Evolutionary conservation across 2,329 filamentous ascomycete genomes (phyloP).

Genomic region (Tympanopsis confertula): DNA sequence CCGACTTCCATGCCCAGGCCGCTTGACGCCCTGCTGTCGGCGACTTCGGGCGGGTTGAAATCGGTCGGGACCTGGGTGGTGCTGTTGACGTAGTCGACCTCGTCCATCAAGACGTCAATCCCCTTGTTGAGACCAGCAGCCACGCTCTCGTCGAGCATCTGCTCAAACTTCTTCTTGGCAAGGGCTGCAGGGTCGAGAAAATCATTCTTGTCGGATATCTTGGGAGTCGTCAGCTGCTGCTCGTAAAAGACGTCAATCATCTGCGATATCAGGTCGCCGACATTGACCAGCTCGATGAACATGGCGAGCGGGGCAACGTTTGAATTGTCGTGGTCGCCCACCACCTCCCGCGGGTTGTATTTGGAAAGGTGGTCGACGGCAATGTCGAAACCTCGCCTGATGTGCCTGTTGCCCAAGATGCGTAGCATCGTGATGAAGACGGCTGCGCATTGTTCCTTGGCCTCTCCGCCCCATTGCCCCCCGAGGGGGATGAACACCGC

Average conservation of each 20-base stretch:
- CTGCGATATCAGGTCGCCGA: slow-evolving; percentile 92
- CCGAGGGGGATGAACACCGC: slow-evolving; percentile 72
- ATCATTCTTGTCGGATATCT: slow-evolving; percentile 82
- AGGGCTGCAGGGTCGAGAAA: slow-evolving; percentile 85
- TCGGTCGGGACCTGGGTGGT: slow-evolving; percentile 78
- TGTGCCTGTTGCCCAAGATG: slow-evolving; percentile 73
- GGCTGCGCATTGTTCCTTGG: slow-evolving; percentile 74
- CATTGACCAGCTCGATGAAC: slow-evolving; percentile 94
- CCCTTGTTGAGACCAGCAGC: slow-evolving; percentile 93
- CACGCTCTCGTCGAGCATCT: slow-evolving; percentile 94
- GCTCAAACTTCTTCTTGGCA: slow-evolving; percentile 96
- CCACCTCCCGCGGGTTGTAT: slow-evolving; percentile 80
- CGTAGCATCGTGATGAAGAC: slow-evolving; percentile 80
- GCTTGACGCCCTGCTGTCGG: slow-evolving; percentile 12
- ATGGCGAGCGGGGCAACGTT: slow-evolving; percentile 86
- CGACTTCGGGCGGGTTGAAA: slow-evolving; percentile 63
- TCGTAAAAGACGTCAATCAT: slow-evolving; percentile 99
- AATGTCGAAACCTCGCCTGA: slow-evolving; percentile 87
- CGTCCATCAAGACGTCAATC: slow-evolving; percentile 95
- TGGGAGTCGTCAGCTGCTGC: slow-evolving; percentile 75
- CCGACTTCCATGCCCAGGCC: slow-evolving; percentile 44
- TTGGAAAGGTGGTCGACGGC: slow-evolving; percentile 81
- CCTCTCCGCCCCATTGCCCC: slow-evolving; percentile 69
- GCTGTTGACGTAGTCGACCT: slow-evolving; percentile 88
- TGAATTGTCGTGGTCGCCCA: slow-evolving; percentile 48